Evolutionary conservation across 805 yeast species (phyloP).

Genomic region (Yarrowia bubula): DNA sequence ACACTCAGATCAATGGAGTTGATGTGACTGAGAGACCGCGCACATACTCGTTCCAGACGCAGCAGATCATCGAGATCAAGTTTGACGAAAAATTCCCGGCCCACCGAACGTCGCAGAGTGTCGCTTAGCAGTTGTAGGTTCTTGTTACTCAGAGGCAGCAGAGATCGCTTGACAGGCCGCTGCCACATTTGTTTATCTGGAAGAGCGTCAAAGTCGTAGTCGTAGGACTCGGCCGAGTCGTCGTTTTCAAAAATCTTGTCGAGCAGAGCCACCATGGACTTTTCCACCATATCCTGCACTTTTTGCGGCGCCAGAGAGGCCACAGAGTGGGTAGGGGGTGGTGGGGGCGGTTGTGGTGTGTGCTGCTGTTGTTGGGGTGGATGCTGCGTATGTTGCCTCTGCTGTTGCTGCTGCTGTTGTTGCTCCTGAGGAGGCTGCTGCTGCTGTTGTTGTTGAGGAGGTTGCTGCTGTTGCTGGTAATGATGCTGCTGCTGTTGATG

Average conservation of each 20-base stretch:
- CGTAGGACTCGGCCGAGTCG: constrained; percentile 2
- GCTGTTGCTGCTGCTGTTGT: background rate
- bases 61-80: constrained; percentile 2
- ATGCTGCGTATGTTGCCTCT: background rate
- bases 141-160: background rate
- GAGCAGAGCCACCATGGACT: background rate
- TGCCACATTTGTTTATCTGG: background rate
- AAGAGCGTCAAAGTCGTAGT: constrained; percentile 7
- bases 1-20: background rate
- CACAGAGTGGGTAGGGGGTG: background rate
- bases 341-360: background rate
- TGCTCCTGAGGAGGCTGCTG: background rate
- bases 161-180: background rate
- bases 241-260: constrained; percentile 3
- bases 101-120: background rate
- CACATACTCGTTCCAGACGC: background rate
- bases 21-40: background rate
- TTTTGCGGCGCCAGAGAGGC: background rate
- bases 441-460: background rate
- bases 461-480: background rate
- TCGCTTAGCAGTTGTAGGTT: background rate
- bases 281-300: constrained; percentile 10
- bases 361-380: background rate
- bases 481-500: background rate
- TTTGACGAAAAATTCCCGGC: background rate